Base-by-base conservation (phyloP, 2,329 filamentous ascomycete species). In the Rugonectria rugulosa region DNA sequence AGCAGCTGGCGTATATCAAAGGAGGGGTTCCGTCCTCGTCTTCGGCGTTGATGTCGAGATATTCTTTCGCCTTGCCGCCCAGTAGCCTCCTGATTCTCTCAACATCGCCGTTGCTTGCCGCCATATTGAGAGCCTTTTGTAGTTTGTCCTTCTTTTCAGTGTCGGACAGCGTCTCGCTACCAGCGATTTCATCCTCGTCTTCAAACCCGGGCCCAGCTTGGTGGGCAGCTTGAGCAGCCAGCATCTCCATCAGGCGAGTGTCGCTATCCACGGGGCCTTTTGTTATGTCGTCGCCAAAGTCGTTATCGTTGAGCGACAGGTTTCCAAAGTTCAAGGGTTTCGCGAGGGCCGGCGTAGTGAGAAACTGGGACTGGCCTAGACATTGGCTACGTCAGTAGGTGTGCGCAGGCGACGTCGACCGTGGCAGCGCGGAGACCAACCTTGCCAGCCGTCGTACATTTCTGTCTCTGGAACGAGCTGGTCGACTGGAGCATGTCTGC, bases 391-490 rank as follows among this genome's bases (percentile, higher is more conserved):
- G 66, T 72, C 55, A 73, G 68, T 64, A 31, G 59, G 57, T 61
- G 62, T 49, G 52, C 62, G 61, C 62, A 62, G 21, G 55, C 43
- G 55, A 20, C 29, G 26, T 44, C 43, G 46, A 43, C 45, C 24
- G 58, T 55, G 48, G 53, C 45, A 51, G 57, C 49, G 56, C 55
- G 32, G 15, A 43, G 29, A 77, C 79, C 59, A 64, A 81, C 94
- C 94, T 88, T 98, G 92, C 95, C 95, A 99, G 65, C 92, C 95
- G 83, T 99, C 95, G 74, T 98, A 99, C 79, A 97, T 92, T 80
- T 98, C 95, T 34, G 93, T 97, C 80, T 98, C 95, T 32, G 82
- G 81, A 52, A 89, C 83, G 61, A 88, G 84, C n/a, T 32, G 29
- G 59, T 70, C 86, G 41, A 79, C 81, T 4, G 87, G 84, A 27